phyloP scores from a whole-genome alignment of 768 basidiomycete species.

The Lyophyllum semitale region DNA sequence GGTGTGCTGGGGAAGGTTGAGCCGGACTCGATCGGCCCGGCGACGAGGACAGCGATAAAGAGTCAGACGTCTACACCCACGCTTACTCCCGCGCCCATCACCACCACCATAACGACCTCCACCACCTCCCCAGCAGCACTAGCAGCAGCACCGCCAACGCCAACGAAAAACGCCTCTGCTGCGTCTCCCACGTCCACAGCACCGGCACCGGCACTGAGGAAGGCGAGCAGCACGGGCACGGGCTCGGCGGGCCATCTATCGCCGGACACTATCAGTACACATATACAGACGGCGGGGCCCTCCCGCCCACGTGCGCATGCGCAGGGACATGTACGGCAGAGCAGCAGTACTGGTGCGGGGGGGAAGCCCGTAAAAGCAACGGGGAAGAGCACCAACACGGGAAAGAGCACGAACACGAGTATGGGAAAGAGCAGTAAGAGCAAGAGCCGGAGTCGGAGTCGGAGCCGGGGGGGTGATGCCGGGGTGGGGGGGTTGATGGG shows the following conservation, averaged over 20 bases:
- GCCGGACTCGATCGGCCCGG: background rate
- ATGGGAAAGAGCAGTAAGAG: background rate
- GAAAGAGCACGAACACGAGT: background rate
- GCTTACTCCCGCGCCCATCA: background rate
- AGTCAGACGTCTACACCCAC: background rate
- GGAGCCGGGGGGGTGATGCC: slow-evolving; percentile 11
- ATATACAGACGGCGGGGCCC: background rate
- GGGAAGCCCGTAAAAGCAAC: background rate
- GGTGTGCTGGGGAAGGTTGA: too few relatives aligned
- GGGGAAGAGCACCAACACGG: background rate
- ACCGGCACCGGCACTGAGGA: background rate
- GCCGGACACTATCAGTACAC: background rate
- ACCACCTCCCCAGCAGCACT: too few relatives aligned
- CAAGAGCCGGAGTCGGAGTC: slow-evolving; percentile 13
- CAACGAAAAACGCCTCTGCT: background rate
- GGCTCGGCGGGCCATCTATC: background rate
- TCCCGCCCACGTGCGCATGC: slow-evolving; percentile 4
- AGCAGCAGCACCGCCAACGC: background rate
- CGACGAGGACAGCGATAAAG: background rate
- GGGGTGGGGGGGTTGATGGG: slow-evolving; percentile 10
- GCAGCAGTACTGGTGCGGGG: slow-evolving; percentile 7
- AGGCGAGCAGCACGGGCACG: background rate
- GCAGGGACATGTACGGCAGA: slow-evolving; percentile 8
- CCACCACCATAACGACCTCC: background rate
- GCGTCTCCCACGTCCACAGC: background rate